Conservation (phyloP, 2,329 filamentous ascomycete genomes). For the Colletotrichum sojae region DNA sequence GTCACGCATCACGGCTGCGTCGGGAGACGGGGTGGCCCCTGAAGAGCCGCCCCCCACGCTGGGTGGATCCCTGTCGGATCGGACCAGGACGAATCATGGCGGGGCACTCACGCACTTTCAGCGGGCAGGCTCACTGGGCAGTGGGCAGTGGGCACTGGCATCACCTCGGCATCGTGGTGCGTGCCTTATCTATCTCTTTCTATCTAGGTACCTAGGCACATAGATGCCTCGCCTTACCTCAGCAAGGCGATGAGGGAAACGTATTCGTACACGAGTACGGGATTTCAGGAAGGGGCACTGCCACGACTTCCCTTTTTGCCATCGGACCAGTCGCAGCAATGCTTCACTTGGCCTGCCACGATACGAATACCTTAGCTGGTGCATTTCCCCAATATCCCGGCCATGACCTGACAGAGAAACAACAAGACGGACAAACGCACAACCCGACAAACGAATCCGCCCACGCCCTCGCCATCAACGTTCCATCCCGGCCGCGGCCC, state of each 20-base stretch:
- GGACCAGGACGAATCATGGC: conserved; percentile 31
- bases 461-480: not conserved
- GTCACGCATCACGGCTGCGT: conserved; percentile 25
- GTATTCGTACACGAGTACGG: conserved; percentile 23
- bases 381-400: not conserved
- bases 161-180: not conserved
- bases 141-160: not conserved
- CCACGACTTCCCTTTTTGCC: conserved; percentile 20
- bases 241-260: not conserved
- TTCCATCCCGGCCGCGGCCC: not conserved
- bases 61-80: conserved; percentile 30
- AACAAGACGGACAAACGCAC: too few relatives aligned
- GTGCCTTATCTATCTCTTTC: not conserved
- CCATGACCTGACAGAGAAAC: not conserved
- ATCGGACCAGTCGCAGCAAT: conserved; percentile 12
- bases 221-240: not conserved
- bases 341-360: conserved; percentile 5
- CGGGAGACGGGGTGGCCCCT: conserved; percentile 29
- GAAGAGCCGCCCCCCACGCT: conserved; percentile 6
- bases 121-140: conserved; percentile 13
- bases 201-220: too few relatives aligned
- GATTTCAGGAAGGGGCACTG: not conserved
- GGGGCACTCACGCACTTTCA: not conserved
- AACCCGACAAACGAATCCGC: not conserved
- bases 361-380: not conserved